Conservation (phyloP, 768 basidiomycete genomes). For the Amanita molliuscula region DNA sequence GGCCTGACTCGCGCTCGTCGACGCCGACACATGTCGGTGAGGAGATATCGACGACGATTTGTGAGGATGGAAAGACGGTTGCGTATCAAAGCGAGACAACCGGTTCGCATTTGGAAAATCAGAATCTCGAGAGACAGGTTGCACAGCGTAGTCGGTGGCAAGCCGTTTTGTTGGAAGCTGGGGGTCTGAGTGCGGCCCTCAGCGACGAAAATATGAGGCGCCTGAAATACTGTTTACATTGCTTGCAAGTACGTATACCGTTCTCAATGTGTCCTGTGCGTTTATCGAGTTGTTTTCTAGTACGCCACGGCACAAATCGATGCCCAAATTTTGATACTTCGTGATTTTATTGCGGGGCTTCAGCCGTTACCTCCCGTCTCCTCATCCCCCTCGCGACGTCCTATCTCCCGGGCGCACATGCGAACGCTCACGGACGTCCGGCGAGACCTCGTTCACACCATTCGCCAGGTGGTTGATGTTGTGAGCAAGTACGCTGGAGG, state of each 20-base stretch:
- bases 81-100: neutral
- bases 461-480: conserved; percentile 83
- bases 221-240: conserved; percentile 77
- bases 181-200: conserved; percentile 78
- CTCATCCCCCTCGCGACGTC: conserved; percentile 9
- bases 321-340: conserved; percentile 74
- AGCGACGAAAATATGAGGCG: conserved; percentile 88
- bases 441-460: conserved; percentile 77
- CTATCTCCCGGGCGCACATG: conserved; percentile 36
- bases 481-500: conserved; percentile 79
- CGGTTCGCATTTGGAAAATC: neutral
- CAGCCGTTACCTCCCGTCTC: conserved; percentile 35
- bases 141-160: conserved; percentile 79
- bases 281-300: conserved; percentile 24
- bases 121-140: conserved; percentile 35
- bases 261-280: neutral
- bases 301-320: conserved; percentile 85
- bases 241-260: conserved; percentile 59
- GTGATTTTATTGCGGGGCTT: conserved; percentile 71
- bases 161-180: conserved; percentile 74
- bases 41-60: neutral
- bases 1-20: conserved; percentile 18
- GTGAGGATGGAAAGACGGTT: neutral
- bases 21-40: conserved; percentile 15
- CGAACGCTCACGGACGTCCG: conserved; percentile 68